Percentiles rank a stretch among this genome's conserved stretches.
phyloP scores from a whole-genome alignment of 371 early-diverging fungal genomes.

The Mucor saturninus region DNA sequence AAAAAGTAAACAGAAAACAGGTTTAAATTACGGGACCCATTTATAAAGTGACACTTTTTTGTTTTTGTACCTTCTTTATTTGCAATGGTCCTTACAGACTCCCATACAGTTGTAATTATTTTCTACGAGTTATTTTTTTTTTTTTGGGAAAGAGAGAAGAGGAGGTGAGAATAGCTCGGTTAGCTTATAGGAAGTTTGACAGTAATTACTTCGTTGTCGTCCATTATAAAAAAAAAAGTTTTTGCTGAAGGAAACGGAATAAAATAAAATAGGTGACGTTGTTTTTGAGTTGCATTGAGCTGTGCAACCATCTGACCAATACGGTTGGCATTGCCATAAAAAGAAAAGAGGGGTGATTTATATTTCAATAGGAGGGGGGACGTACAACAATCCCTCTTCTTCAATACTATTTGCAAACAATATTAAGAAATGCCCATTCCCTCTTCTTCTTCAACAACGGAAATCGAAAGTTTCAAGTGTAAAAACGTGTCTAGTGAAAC shows the following conservation, averaged over 20 bases:
- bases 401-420: not conserved
- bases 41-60: not conserved
- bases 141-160: not conserved
- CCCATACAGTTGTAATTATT: slow-evolving; percentile 18
- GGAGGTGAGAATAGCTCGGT: too few species aligned
- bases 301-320: slow-evolving; percentile 2
- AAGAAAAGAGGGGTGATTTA: not conserved
- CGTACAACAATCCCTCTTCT: not conserved
- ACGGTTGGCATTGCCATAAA: not conserved
- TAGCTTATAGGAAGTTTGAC: too few species aligned
- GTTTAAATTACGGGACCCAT: too few species aligned
- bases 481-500: not conserved
- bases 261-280: not conserved
- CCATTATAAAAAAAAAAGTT: not conserved
- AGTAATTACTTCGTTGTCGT: not conserved
- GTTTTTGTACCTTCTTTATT: slow-evolving; percentile 20
- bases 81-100: slow-evolving; percentile 19
- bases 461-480: not conserved
- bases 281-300: not conserved
- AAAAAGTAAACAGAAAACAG: too few species aligned
- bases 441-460: slow-evolving; percentile 6
- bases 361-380: not conserved
- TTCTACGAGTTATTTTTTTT: slow-evolving; percentile 6
- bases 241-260: not conserved
- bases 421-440: slow-evolving; percentile 16